A percentile compares a stretch with the other conserved stretches of the same genome.
Evolutionary conservation across 495 filamentous ascomycete species (phyloP).

Genomic region (Durotheca rogersii): DNA sequence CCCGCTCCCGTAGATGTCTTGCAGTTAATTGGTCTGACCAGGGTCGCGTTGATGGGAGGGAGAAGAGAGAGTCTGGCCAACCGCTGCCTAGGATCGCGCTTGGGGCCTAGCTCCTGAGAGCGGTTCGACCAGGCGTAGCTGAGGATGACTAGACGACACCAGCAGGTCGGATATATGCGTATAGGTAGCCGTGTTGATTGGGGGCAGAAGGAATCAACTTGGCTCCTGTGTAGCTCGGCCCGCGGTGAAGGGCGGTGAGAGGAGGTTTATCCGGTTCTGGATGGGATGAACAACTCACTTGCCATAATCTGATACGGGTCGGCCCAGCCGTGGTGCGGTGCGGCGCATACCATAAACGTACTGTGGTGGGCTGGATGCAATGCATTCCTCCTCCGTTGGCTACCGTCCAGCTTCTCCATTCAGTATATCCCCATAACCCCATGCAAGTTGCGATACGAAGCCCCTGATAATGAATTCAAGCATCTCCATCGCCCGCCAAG

Average conservation of each 20-base stretch:
- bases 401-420: slow-evolving; percentile 9
- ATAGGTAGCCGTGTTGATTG: too few relatives aligned
- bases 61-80: slow-evolving; percentile 22
- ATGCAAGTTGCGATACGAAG: not conserved
- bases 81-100: slow-evolving; percentile 1
- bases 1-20: slow-evolving; percentile 6
- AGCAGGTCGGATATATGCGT: too few relatives aligned
- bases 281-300: too few relatives aligned
- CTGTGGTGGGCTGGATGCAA: slow-evolving; percentile 17
- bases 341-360: slow-evolving; percentile 2
- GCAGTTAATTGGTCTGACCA: too few relatives aligned
- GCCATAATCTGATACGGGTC: too few relatives aligned
- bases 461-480: not conserved
- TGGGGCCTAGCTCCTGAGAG: slow-evolving; percentile 4
- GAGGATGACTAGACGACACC: too few relatives aligned
- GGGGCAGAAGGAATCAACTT: too few relatives aligned
- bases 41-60: too few relatives aligned
- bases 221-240: not conserved
- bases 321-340: slow-evolving; percentile 11
- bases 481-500: slow-evolving; percentile 11
- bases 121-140: slow-evolving; percentile 1
- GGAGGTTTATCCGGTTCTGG: too few relatives aligned
- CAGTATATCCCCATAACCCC: not conserved
- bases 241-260: not conserved
- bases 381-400: slow-evolving; percentile 19